Evolutionary conservation across 2,329 filamentous ascomycete species (phyloP).

Genomic region (Fusarium circinatum): DNA sequence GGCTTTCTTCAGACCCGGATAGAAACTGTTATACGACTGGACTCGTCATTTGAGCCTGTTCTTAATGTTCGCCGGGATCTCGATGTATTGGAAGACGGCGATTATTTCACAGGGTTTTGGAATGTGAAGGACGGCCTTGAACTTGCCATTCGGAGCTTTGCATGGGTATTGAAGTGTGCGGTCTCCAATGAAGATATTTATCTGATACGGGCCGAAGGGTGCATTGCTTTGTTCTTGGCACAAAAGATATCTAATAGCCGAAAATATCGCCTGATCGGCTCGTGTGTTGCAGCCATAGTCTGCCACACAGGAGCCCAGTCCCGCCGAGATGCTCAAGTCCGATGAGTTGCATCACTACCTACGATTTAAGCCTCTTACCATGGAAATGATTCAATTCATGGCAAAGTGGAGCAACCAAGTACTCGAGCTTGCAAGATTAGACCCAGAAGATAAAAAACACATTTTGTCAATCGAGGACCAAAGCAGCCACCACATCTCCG

Average conservation of each 20-base stretch:
- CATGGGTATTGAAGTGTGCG: no score
- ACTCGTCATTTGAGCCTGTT: fast-evolving
- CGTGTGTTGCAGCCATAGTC: not conserved
- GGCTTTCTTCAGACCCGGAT: not conserved
- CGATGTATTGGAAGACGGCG: fast-evolving
- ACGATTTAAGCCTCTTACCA: not conserved
- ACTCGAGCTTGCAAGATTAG: fast-evolving
- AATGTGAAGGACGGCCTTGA: fast-evolving
- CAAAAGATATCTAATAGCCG: fast-evolving
- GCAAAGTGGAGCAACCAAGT: fast-evolving
- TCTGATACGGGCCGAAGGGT: not conserved
- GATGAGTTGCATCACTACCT: fast-evolving
- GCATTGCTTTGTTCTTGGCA: not conserved
- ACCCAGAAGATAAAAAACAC: fast-evolving
- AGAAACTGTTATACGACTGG: fast-evolving
- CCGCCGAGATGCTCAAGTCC: fast-evolving
- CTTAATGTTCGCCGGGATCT: fast-evolving
- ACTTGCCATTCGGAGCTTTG: not conserved
- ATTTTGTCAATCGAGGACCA: fast-evolving
- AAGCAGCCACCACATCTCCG: fast-evolving
- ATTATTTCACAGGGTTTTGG: not conserved
- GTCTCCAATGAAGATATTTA: fast-evolving
- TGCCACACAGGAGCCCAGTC: fast-evolving
- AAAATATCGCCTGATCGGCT: fast-evolving
- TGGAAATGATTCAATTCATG: not conserved